Evolutionary conservation across 352 stramenopile species (phyloP).

Genomic region (Plasmopara halstedii): DNA sequence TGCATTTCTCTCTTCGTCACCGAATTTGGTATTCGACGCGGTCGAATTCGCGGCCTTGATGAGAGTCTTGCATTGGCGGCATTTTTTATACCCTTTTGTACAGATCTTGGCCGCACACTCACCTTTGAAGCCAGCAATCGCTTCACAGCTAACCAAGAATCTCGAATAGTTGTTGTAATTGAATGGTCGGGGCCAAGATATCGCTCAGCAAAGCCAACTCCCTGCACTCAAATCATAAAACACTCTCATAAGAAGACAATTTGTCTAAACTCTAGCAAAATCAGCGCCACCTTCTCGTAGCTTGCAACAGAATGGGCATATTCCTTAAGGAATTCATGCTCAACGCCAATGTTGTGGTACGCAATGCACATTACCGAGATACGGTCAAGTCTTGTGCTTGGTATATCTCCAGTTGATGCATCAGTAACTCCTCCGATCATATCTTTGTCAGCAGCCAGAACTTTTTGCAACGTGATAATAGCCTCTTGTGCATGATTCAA

Average conservation of each 20-base stretch:
- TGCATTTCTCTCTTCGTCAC: conserved; percentile 35
- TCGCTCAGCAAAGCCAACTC: conserved; percentile 81
- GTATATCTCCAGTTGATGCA: conserved; percentile 1
- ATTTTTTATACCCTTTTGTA: conserved; percentile 25
- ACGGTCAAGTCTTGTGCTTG: conserved; percentile 42
- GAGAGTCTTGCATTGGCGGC: conserved; percentile 19
- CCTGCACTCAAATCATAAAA: conserved; percentile 18
- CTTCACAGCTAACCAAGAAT: conserved; percentile 83
- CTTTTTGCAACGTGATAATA: conserved; percentile 85
- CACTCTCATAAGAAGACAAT: background rate
- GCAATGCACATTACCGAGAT: conserved; percentile 91
- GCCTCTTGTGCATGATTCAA: conserved; percentile 85
- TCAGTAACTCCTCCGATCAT: background rate
- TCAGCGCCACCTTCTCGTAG: conserved; percentile 70
- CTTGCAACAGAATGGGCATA: conserved; percentile 76
- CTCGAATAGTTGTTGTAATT: conserved; percentile 85
- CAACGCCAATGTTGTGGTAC: conserved; percentile 93
- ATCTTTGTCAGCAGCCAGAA: conserved; percentile 52
- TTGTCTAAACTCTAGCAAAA: background rate
- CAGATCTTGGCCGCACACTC: conserved; percentile 7
- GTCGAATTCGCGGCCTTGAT: conserved; percentile 27
- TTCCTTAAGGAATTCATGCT: conserved; percentile 91
- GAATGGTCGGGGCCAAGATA: conserved; percentile 85
- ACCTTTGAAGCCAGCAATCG: conserved; percentile 32
- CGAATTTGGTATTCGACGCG: conserved; percentile 37